Evolutionary conservation across 495 filamentous ascomycete genomes (phyloP).

Genomic region (Hypoxylon fuscum): DNA sequence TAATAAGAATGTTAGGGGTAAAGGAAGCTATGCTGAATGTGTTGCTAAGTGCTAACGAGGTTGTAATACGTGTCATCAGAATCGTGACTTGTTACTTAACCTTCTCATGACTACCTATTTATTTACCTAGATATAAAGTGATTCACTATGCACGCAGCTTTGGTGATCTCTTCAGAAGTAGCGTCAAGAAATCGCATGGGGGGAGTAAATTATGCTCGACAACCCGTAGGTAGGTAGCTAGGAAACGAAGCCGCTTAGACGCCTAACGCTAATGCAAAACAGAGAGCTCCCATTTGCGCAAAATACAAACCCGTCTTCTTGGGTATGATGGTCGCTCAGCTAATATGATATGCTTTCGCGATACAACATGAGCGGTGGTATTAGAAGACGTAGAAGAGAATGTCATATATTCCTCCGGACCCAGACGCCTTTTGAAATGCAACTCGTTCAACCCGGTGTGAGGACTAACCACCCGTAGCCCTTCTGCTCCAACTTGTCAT

Average conservation of each 20-base stretch:
- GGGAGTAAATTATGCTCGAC: constrained; percentile 1
- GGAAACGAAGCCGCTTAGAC: constrained; percentile 27
- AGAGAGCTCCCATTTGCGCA: constrained; percentile 9
- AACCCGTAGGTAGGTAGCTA: constrained; percentile 19
- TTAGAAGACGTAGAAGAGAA: constrained; percentile 5
- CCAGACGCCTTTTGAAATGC: constrained; percentile 29
- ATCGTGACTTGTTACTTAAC: not conserved
- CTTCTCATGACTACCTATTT: not conserved
- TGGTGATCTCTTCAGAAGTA: not conserved
- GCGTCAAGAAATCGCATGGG: constrained; percentile 10
- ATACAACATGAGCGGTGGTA: constrained; percentile 4
- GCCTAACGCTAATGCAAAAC: constrained; percentile 41
- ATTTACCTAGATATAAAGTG: not conserved
- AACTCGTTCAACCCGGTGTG: constrained; percentile 5
- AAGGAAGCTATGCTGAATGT: too few relatives aligned
- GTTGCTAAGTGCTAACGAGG: too few relatives aligned
- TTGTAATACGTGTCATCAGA: too few relatives aligned
- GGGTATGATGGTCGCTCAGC: constrained; percentile 17
- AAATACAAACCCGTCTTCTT: constrained; percentile 25
- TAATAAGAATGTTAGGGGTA: constrained; percentile 31
- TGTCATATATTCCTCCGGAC: not conserved
- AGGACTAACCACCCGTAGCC: constrained; percentile 10
- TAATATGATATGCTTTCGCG: constrained; percentile 8
- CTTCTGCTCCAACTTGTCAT: not conserved
- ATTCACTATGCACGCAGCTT: not conserved